phyloP scores from a whole-genome alignment of 2,329 filamentous ascomycete species.

The Colletotrichum sp. region DNA sequence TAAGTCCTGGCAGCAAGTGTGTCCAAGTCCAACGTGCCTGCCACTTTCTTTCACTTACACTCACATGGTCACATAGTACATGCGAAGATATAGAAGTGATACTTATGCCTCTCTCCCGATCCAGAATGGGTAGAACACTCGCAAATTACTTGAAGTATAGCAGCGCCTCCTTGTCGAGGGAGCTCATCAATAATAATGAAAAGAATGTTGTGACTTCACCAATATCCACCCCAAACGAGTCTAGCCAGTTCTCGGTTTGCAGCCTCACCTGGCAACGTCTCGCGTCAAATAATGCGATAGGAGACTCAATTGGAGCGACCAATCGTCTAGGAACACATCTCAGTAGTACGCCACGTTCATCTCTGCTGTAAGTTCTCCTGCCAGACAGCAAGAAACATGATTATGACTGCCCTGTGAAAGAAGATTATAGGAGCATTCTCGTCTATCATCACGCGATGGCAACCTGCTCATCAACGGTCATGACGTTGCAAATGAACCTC shows the following conservation, averaged over 20 bases:
- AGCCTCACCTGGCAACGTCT: not conserved
- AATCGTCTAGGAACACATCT: not conserved
- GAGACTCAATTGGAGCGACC: not conserved
- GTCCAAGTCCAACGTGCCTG: not conserved
- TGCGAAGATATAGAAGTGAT: not conserved
- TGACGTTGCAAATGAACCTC: not conserved
- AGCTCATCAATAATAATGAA: not conserved
- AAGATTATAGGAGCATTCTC: not conserved
- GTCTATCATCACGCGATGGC: not conserved
- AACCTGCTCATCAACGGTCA: not conserved
- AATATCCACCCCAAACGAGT: not conserved
- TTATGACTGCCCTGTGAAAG: not conserved
- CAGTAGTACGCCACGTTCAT: not conserved
- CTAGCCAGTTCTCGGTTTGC: not conserved
- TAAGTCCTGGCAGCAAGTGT: not conserved
- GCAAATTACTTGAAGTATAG: not conserved
- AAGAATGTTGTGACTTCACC: not conserved
- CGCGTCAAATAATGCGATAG: not conserved
- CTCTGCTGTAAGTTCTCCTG: not conserved
- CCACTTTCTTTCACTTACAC: not conserved
- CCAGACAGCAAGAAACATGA: not conserved
- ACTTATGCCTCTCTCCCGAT: not conserved
- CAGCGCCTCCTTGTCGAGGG: not conserved
- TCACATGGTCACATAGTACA: not conserved
- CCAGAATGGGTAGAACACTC: not conserved